phyloP scores from a whole-genome alignment of 2,329 filamentous ascomycete genomes.

The Neocucurbitaria cava region DNA sequence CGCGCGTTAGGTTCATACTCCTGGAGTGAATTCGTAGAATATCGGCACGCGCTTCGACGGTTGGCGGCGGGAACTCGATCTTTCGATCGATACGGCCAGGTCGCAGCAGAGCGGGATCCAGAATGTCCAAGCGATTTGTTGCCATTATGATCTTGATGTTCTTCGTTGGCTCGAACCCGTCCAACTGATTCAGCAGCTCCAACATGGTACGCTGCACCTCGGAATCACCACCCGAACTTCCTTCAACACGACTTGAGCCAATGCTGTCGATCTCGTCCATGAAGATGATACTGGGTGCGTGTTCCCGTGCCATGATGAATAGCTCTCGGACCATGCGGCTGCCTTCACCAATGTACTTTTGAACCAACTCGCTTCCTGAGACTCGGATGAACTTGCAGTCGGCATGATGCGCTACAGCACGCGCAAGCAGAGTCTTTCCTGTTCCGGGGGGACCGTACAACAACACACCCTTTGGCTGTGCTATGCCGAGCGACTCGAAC shows the following conservation, averaged over 20 bases:
- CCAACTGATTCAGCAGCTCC: conserved; percentile 96
- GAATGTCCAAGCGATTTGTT: conserved; percentile 95
- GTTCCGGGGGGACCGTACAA: conserved; percentile 97
- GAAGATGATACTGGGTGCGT: conserved; percentile 98
- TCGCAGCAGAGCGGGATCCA: conserved; percentile 91
- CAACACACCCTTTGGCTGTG: conserved; percentile 95
- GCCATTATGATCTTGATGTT: conserved; percentile 99
- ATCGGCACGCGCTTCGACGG: conserved; percentile 93
- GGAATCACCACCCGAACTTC: conserved; percentile 92
- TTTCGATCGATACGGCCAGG: conserved; percentile 98
- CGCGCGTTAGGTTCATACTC: conserved; percentile 97
- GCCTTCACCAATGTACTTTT: conserved; percentile 99
- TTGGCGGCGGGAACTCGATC: conserved; percentile 98
- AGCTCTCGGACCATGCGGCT: conserved; percentile 98
- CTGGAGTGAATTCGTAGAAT: conserved; percentile 97
- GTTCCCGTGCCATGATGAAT: conserved; percentile 98
- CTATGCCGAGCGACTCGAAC: conserved; percentile 98
- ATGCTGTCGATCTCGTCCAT: conserved; percentile 99
- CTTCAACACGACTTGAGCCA: conserved; percentile 94
- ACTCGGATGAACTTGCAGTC: conserved; percentile 99
- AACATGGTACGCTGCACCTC: conserved; percentile 99
- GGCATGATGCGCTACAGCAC: conserved; percentile 96
- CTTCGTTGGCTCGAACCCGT: conserved; percentile 98
- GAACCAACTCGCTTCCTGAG: conserved; percentile 92
- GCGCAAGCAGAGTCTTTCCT: conserved; percentile 92